These are phyloP conservation scores for Flagelloscypha sp. DNA, from an alignment of 768 basidiomycete species.

Conservation along the genomic window DNA sequence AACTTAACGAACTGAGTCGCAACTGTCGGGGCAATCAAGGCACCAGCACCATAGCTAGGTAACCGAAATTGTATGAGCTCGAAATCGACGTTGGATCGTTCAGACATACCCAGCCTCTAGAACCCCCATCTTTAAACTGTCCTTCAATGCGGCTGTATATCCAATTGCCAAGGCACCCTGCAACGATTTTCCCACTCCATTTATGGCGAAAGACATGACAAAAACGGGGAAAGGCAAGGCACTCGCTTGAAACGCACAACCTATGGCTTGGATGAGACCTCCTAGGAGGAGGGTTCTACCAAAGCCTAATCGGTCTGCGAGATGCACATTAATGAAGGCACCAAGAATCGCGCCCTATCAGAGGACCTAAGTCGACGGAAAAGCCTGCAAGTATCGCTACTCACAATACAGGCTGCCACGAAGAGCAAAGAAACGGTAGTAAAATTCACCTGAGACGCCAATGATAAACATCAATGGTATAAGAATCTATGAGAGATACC, in stretches of 20 bases:
- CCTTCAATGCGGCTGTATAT: conserved; percentile 30
- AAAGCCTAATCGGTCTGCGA: conserved; percentile 19
- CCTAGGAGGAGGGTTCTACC: conserved; percentile 22
- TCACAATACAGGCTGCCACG: conserved; percentile 36
- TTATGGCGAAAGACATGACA: conserved; percentile 28
- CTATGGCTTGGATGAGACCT: conserved; percentile 26
- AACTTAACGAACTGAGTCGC: conserved; percentile 30
- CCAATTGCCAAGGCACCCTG: conserved; percentile 41
- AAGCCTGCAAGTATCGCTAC: conserved; percentile 12
- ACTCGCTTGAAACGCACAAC: conserved; percentile 27
- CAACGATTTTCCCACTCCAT: conserved; percentile 34
- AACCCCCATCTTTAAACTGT: conserved; percentile 37
- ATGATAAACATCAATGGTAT: neutral
- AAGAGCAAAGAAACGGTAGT: conserved; percentile 49
- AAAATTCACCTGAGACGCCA: conserved; percentile 33
- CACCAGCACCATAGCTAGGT: conserved; percentile 26
- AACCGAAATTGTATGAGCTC: neutral
- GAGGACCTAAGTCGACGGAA: neutral
- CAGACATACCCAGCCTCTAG: conserved; percentile 34
- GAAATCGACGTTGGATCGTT: neutral
- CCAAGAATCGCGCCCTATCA: conserved; percentile 23
- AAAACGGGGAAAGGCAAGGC: conserved; percentile 38
- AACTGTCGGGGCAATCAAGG: conserved; percentile 30
- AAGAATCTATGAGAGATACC: conserved; percentile 1
- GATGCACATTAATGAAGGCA: conserved; percentile 21